Evolutionary conservation across 176 grass and related monocot genomes (phyloP).

Genomic region (Aegilops umbellulata): DNA sequence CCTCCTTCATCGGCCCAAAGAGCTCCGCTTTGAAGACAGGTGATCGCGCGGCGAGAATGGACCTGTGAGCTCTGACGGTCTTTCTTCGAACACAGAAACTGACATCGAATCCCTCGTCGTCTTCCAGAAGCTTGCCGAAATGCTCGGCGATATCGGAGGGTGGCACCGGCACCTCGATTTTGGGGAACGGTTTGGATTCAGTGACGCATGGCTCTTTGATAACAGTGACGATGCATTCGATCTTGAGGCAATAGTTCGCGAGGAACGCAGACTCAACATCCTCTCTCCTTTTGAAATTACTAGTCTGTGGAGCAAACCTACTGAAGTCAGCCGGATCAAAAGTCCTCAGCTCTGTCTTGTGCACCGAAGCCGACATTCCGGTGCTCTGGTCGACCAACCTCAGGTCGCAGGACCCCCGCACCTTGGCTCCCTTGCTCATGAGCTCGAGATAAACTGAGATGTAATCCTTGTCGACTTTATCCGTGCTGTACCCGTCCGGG

Average conservation of each 20-base stretch:
- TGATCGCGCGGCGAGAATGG: not conserved
- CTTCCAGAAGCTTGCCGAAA: not conserved
- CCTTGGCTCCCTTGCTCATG: not conserved
- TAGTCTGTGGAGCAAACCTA: not conserved
- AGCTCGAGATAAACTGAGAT: not conserved
- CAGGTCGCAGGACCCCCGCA: not conserved
- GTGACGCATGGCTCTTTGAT: not conserved
- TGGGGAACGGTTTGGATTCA: not conserved
- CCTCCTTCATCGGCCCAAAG: not conserved
- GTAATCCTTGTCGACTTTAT: not conserved
- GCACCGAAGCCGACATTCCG: not conserved
- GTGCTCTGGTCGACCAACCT: not conserved
- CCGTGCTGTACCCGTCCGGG: not conserved
- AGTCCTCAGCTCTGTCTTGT: not conserved
- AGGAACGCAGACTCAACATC: not conserved
- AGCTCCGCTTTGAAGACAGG: not conserved
- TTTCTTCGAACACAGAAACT: not conserved
- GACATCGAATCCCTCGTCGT: not conserved
- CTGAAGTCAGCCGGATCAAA: too few relatives aligned
- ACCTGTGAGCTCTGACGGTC: not conserved
- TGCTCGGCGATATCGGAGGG: not conserved
- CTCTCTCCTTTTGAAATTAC: not conserved
- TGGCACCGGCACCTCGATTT: not conserved
- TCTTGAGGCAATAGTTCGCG: not conserved
- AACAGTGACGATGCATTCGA: not conserved